Percentiles rank a stretch among this genome's conserved stretches.
Conservation (phyloP, 2,329 filamentous ascomycete species). For the Talaromyces sp. region DNA sequence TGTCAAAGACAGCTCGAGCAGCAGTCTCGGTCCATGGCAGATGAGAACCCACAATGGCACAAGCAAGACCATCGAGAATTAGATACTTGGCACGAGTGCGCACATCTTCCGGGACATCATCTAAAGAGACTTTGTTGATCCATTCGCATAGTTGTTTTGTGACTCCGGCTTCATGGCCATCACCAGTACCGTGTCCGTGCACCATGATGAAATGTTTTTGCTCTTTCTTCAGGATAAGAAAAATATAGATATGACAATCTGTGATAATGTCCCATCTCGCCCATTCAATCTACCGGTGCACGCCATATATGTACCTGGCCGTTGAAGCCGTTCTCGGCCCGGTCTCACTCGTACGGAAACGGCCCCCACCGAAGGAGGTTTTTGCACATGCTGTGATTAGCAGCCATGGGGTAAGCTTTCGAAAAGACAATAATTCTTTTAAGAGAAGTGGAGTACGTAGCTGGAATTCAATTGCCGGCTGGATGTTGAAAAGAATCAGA, state of each 20-base stretch:
- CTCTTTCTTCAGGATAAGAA: not conserved
- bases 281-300: not conserved
- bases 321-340: not conserved
- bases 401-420: not conserved
- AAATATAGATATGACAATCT: not conserved
- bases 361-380: not conserved
- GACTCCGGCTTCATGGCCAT: not conserved
- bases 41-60: constrained; percentile 15
- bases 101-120: constrained; percentile 27
- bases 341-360: not conserved
- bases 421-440: not conserved
- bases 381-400: not conserved
- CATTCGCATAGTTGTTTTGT: constrained; percentile 3
- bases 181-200: not conserved
- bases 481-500: not conserved
- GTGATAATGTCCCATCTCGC: not conserved
- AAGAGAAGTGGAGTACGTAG: not conserved
- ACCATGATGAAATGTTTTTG: not conserved
- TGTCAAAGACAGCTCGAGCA: not conserved
- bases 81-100: constrained; percentile 35
- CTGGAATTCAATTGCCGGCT: not conserved
- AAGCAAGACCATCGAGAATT: constrained; percentile 39
- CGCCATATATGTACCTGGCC: not conserved
- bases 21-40: constrained; percentile 6
- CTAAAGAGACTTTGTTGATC: constrained; percentile 3